phyloP scores from a whole-genome alignment of 108 stramenopile genomes.

The Nitzschia sp. region DNA sequence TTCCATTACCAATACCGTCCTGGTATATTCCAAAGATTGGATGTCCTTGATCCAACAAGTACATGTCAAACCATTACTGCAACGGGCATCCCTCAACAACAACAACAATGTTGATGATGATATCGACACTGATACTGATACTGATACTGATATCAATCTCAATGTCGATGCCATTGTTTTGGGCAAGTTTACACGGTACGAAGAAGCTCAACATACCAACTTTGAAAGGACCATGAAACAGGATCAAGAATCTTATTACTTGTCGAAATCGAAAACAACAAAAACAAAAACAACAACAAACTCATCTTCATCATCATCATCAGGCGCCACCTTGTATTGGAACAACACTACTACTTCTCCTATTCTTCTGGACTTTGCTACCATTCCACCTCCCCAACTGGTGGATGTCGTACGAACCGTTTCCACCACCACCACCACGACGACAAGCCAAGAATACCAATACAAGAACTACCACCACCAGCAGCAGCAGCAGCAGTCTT shows the following conservation, averaged over 20 bases:
- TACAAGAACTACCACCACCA: too few relatives aligned
- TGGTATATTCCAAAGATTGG: slow-evolving; percentile 25
- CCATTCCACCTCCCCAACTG: slow-evolving; percentile 24
- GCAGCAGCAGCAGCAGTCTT: too few relatives aligned
- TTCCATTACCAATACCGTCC: slow-evolving; percentile 23
- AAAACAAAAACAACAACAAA: background rate
- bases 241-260: slow-evolving; percentile 7
- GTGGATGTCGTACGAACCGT: slow-evolving; percentile 4
- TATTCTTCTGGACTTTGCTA: slow-evolving; percentile 16
- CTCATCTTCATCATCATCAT: background rate
- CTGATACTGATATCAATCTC: background rate
- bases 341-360: slow-evolving; percentile 6
- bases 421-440: background rate
- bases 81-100: background rate
- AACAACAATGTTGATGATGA: background rate
- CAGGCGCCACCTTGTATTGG: too few relatives aligned
- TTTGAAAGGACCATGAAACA: slow-evolving; percentile 28
- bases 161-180: slow-evolving; percentile 27
- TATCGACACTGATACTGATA: too few relatives aligned
- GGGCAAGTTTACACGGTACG: slow-evolving; percentile 26
- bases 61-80: background rate
- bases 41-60: slow-evolving; percentile 9
- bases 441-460: too few relatives aligned
- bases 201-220: slow-evolving; percentile 19
- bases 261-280: background rate